phyloP scores from a whole-genome alignment of 2,329 filamentous ascomycete genomes.

The Pleoardoris graminearum region DNA sequence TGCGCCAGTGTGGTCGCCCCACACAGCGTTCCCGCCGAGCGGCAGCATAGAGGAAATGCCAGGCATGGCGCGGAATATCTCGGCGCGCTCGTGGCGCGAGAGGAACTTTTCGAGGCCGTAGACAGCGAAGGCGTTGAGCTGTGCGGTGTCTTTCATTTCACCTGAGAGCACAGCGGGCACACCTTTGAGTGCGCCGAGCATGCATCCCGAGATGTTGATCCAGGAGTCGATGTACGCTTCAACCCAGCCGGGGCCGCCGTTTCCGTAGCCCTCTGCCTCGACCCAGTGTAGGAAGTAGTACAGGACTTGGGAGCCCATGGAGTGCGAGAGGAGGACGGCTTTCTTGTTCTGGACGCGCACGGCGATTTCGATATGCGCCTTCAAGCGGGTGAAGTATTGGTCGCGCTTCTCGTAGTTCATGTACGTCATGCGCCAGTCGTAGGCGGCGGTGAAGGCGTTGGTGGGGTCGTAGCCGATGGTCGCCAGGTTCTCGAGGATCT shows the following conservation, averaged over 20 bases:
- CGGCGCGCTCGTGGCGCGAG: conserved; percentile 83
- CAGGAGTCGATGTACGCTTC: conserved; percentile 87
- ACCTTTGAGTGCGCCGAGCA: conserved; percentile 93
- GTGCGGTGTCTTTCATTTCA: conserved; percentile 97
- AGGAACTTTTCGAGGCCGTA: conserved; percentile 97
- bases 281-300: conserved; percentile 87
- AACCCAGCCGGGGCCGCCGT: conserved; percentile 85
- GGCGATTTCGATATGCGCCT: conserved; percentile 86
- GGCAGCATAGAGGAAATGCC: conserved; percentile 96
- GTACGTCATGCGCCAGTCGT: conserved; percentile 95
- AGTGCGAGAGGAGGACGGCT: conserved; percentile 85
- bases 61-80: conserved; percentile 96
- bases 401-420: conserved; percentile 86
- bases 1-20: conserved; percentile 85
- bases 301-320: conserved; percentile 95
- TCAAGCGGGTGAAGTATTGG: conserved; percentile 90
- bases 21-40: conserved; percentile 90
- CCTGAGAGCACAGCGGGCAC: conserved; percentile 88
- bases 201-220: conserved; percentile 98
- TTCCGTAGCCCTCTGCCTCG: conserved; percentile 74
- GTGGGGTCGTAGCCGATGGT: conserved; percentile 94
- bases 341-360: conserved; percentile 75
- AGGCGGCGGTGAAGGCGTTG: conserved; percentile 68
- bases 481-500: conserved; percentile 95
- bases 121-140: conserved; percentile 93